A percentile compares a stretch with the other conserved stretches of the same genome.
Conservation (phyloP, 768 basidiomycete genomes). For the Pulveroboletus sp. region DNA sequence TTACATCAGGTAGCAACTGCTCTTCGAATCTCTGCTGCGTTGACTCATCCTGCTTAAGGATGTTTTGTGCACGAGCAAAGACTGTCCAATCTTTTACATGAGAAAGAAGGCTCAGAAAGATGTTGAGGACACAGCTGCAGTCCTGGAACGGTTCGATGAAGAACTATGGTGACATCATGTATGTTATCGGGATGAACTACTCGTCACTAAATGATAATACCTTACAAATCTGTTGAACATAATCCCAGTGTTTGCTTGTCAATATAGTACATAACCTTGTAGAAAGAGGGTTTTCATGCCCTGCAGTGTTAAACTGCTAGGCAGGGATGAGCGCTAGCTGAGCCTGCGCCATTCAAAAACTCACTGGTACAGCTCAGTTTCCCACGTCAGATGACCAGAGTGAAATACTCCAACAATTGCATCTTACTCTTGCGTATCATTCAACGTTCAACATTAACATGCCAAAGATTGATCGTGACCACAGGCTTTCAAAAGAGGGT, state of each 20-base stretch:
- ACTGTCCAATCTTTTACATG: slow-evolving; percentile 99
- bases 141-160: slow-evolving; percentile 81
- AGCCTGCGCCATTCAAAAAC: no score
- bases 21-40: neutral
- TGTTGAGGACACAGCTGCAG: slow-evolving; percentile 78
- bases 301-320: no score
- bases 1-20: slow-evolving; percentile 71
- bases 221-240: neutral
- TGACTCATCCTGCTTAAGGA: slow-evolving; percentile 51
- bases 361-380: no score
- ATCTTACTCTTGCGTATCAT: neutral
- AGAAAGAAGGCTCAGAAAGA: slow-evolving; percentile 98
- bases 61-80: slow-evolving; percentile 93
- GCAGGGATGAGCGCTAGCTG: no score
- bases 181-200: neutral
- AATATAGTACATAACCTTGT: no score
- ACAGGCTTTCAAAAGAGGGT: slow-evolving; percentile 22
- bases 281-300: no score
- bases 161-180: slow-evolving; percentile 57
- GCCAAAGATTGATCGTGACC: slow-evolving; percentile 10
- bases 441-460: slow-evolving; percentile 13
- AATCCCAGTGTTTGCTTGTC: no score
- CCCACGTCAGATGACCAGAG: no score
- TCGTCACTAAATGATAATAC: neutral
- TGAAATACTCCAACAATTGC: neutral